Percentiles rank a stretch among this genome's conserved stretches.
Conservation (phyloP, 2,329 filamentous ascomycete genomes). For the Didymellaceae sp. region DNA sequence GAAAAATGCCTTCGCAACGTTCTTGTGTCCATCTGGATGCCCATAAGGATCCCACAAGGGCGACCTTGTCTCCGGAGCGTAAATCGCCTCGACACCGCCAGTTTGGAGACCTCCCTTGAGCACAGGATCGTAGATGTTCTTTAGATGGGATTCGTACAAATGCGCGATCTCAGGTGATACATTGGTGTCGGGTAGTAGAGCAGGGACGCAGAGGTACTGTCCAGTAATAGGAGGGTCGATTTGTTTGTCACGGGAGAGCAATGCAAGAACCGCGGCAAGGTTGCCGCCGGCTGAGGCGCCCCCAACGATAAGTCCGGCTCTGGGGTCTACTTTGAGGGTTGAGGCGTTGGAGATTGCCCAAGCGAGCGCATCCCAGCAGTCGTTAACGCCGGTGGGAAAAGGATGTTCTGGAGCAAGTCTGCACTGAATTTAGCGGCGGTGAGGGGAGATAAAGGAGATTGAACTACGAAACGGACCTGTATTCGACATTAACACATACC, state of each 20-base stretch:
- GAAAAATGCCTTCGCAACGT: constrained; percentile 55
- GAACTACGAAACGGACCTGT: constrained; percentile 49
- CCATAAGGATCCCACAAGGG: constrained; percentile 43
- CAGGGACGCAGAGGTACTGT: constrained; percentile 56
- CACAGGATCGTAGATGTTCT: constrained; percentile 32
- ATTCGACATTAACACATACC: constrained; percentile 59
- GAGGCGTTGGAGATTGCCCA: constrained; percentile 48
- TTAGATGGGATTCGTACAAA: constrained; percentile 50
- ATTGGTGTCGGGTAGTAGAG: constrained; percentile 50
- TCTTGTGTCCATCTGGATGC: constrained; percentile 47
- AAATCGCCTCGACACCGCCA: constrained; percentile 26
- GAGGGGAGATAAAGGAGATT: background rate
- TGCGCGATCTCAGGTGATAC: constrained; percentile 50
- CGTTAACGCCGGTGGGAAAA: constrained; percentile 58
- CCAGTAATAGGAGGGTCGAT: constrained; percentile 55
- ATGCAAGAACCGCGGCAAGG: constrained; percentile 56
- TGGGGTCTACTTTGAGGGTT: constrained; percentile 49
- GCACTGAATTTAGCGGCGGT: background rate
- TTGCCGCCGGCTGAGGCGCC: constrained; percentile 62
- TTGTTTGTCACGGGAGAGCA: constrained; percentile 51
- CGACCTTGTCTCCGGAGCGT: constrained; percentile 34
- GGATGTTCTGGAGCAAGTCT: constrained; percentile 59
- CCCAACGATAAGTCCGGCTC: constrained; percentile 57
- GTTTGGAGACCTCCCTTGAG: constrained; percentile 23
- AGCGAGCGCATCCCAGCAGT: constrained; percentile 55